Percentiles rank a stretch among this genome's conserved stretches.
These are phyloP conservation scores for Meyerozyma athensensis DNA, from an alignment of 1,139 yeast genomes.

Conservation along the genomic window DNA sequence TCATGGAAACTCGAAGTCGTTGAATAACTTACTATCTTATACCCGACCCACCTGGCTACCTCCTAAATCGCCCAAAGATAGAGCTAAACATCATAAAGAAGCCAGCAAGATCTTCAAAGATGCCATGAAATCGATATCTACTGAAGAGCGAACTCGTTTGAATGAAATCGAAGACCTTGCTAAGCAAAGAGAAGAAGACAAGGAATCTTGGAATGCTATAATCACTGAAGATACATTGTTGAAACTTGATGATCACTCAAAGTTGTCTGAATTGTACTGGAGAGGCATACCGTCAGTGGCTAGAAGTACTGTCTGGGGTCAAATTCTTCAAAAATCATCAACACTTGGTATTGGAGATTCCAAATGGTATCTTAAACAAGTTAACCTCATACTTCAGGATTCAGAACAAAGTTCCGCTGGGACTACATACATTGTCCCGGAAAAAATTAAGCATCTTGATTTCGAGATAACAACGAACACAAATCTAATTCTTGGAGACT, in stretches of 20 bases:
- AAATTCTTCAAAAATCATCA: background rate
- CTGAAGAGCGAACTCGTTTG: slow-evolving; percentile 26
- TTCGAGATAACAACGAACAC: no score
- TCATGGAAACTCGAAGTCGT: background rate
- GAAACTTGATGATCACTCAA: slow-evolving; percentile 22
- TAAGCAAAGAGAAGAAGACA: slow-evolving; percentile 30
- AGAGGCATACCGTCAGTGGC: slow-evolving; percentile 49
- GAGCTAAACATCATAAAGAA: slow-evolving; percentile 50
- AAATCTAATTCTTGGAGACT: slow-evolving; percentile 4
- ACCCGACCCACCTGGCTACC: slow-evolving; percentile 69
- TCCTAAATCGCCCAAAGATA: slow-evolving; percentile 56
- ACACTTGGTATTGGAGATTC: background rate
- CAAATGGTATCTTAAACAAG: background rate
- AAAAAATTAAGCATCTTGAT: slow-evolving; percentile 9
- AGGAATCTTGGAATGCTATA: slow-evolving; percentile 39
- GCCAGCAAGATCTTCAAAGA: slow-evolving; percentile 46
- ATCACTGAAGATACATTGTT: slow-evolving; percentile 24
- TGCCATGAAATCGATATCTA: slow-evolving; percentile 41
- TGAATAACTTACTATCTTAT: slow-evolving; percentile 18
- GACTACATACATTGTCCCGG: slow-evolving; percentile 35
- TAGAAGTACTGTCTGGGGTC: background rate
- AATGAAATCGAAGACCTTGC: slow-evolving; percentile 21
- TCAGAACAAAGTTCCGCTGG: slow-evolving; percentile 50
- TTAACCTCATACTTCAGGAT: background rate
- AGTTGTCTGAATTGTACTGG: slow-evolving; percentile 57